Base-by-base conservation (phyloP, 2,329 filamentous ascomycete species). In the Penicillium sp. region DNA sequence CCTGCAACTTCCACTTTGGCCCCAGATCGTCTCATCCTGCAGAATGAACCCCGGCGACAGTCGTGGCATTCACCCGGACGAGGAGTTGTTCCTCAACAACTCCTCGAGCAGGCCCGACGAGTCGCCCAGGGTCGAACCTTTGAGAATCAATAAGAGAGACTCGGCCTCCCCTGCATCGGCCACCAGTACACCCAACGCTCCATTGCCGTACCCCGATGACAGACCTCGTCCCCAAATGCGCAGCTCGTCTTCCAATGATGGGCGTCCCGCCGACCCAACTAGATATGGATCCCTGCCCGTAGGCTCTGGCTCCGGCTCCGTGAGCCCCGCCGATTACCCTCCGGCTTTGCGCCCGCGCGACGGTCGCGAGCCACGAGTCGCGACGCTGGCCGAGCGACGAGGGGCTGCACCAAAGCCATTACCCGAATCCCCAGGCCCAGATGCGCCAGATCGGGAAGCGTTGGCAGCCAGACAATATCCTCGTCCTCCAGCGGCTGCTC, bases 91-190 rank as follows among this genome's bases (percentile, higher is more conserved):
- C 61, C 74, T 81, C 8, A 50, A 50, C 58, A 75, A 69, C 56
- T 74, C 74, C n/a, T 68, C 63, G 14, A 45, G 54, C 25, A 53
- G 51, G 25, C 43, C 42, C 7, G 86, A 91, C 67, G 91, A 40
- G 22, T 49, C 89, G 67, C 89, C 91, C 55, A 90, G 89, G 18
- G 84, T 96, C 64, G 89, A 89, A 67, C 92, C 92, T 57, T 76
- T 96, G 75, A 85, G 90, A 68, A 95, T 96, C 72, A 88, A 87
- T 78, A 95, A 95, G 74, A 85, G 87, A 54, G 84, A 86, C 65
- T 89, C 86, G 55, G 83, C 87, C 29, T 81, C 81, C 50, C 85
- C 85, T 33, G 71, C 72, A 26, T 68, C 70, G 9, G 64, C 68
- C 20, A 70, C 71, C 47, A 69, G 67, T 54, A 66, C 69, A 67